phyloP scores from a whole-genome alignment of 768 basidiomycete species.

The Chalciporus piperatus region DNA sequence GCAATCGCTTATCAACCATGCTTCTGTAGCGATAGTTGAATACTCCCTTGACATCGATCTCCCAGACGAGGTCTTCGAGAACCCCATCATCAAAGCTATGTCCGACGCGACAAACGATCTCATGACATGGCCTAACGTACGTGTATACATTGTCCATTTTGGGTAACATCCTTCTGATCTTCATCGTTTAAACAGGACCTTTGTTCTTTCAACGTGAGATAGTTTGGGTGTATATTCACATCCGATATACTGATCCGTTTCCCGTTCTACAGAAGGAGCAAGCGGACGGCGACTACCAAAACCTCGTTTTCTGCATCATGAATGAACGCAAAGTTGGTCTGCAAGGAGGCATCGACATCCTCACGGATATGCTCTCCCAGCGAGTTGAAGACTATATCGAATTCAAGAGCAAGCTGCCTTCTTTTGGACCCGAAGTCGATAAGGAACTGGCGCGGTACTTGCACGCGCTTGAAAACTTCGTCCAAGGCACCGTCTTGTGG shows the following conservation, averaged over 20 bases:
- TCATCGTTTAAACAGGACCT: constrained; percentile 20
- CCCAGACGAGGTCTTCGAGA: constrained; percentile 36
- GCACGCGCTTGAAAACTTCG: constrained; percentile 36
- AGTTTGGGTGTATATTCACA: constrained; percentile 3
- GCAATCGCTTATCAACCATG: not conserved
- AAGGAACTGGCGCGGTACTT: constrained; percentile 33
- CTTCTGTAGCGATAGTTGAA: constrained; percentile 32
- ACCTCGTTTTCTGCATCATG: constrained; percentile 40
- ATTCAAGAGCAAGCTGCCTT: constrained; percentile 33
- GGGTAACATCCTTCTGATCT: constrained; percentile 11
- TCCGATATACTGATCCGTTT: constrained; percentile 6
- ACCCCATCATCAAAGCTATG: constrained; percentile 34
- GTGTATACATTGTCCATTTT: constrained; percentile 12
- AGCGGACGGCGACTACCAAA: constrained; percentile 39
- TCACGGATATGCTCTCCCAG: constrained; percentile 36
- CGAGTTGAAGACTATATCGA: constrained; percentile 33
- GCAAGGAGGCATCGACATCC: constrained; percentile 34
- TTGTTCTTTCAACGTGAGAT: constrained; percentile 30
- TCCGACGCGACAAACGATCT: constrained; percentile 40
- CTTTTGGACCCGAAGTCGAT: constrained; percentile 35
- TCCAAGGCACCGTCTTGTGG: constrained; percentile 39
- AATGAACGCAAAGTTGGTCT: constrained; percentile 32
- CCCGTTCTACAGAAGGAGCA: constrained; percentile 34
- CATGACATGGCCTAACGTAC: constrained; percentile 42
- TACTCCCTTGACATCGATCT: constrained; percentile 38